Evolutionary conservation across 129 eudicot genomes (phyloP), one percentile per base, ranked within the genome.

Genomic region (Artemisia tridentata): DNA sequence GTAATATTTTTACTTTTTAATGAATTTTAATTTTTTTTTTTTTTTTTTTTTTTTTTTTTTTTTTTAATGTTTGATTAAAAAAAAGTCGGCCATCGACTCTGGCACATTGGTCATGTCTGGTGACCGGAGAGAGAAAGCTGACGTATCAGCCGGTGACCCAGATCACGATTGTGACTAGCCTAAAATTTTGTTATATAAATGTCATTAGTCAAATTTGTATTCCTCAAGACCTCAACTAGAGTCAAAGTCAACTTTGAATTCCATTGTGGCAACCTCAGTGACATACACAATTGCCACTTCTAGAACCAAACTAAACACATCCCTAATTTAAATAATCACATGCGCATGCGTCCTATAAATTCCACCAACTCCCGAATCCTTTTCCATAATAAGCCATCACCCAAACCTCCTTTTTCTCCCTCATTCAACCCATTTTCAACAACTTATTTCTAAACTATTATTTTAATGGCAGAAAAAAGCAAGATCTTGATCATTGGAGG

Each of bases 401-500:
- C 47, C 7, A 62, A 48, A 66, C 25, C 29, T 8, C 69, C 50
- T 17, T 77, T 41, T 60, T 61, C n/a, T 62, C 20, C 21, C 64
- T 16, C 0, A 14, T 21, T 29, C 63, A 66, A 66, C 49, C 11
- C 15, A 53, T 38, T 14, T 59, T 61, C 4, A 34, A 25, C 53
- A 17, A 17, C 21, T 2, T 52, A 6, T 1, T 49, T 0, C 1
- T 21, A 41, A 60, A 5, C 12, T 11, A 16, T 9, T 9, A 68
- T 47, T 7, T 7, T 2, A 15, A 79, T 79, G 83, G 81, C 68
- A 7, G 17, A 50, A 6, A 74, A 78, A 38, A 75, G 84, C 79
- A 86, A 82, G 79, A 86, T 86, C 80, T 61, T 86, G 84, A 77
- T 86, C 59, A 73, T 86, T 49, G 87, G 91, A 59, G 87, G 83